Evolutionary conservation across 164 flowering plant species (phyloP).

Genomic region (Piper betle): DNA sequence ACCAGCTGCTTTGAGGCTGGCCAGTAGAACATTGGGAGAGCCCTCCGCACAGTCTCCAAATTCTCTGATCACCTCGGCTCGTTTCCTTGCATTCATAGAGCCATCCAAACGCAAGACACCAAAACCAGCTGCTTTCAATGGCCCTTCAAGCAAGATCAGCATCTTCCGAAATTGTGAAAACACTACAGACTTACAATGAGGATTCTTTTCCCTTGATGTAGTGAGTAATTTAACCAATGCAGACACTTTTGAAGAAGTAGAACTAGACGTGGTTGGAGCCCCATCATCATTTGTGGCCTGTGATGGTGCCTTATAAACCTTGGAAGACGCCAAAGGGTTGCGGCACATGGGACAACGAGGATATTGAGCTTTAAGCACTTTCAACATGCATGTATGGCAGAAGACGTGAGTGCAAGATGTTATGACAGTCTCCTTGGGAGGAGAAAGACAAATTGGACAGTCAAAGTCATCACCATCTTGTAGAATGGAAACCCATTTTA

Average conservation of each 20-base stretch:
- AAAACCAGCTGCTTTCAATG: constrained; percentile 67
- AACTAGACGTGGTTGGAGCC: constrained; percentile 8
- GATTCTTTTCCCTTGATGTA: constrained; percentile 32
- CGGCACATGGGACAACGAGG: constrained; percentile 85
- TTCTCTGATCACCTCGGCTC: constrained; percentile 50
- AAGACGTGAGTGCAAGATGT: constrained; percentile 83
- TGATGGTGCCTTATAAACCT: constrained; percentile 64
- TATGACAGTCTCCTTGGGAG: constrained; percentile 47
- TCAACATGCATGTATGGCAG: constrained; percentile 65
- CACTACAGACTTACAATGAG: constrained; percentile 52
- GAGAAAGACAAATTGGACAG: constrained; percentile 83
- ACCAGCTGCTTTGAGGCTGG: constrained; percentile 71
- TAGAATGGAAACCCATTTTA: constrained; percentile 47
- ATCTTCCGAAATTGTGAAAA: constrained; percentile 85
- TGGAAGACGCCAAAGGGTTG: constrained; percentile 40
- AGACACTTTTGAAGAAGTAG: constrained; percentile 50
- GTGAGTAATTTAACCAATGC: constrained; percentile 48
- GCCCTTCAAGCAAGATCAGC: constrained; percentile 63
- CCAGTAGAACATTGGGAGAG: constrained; percentile 52
- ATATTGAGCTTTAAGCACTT: constrained; percentile 38
- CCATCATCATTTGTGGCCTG: constrained; percentile 19
- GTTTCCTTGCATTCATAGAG: constrained; percentile 56
- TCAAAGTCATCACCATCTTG: constrained; percentile 89
- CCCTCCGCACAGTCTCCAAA: constrained; percentile 26
- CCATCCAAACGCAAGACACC: constrained; percentile 59